Evolutionary conservation across 176 grass and related monocot species (phyloP).

Genomic region (Triticum timopheevii): DNA sequence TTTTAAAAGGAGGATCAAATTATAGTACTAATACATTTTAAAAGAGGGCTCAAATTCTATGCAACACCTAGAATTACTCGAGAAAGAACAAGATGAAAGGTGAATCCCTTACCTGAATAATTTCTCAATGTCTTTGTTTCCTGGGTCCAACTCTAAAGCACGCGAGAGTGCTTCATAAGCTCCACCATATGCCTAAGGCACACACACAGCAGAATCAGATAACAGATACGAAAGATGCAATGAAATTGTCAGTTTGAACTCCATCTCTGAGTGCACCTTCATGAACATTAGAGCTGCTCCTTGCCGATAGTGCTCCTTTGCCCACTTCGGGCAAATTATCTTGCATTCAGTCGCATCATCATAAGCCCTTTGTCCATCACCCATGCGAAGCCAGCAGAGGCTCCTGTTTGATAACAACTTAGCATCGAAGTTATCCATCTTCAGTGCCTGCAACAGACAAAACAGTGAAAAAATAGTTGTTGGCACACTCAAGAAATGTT

Average conservation of each 20-base stretch:
- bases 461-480: background rate
- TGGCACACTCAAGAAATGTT: background rate
- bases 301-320: conserved; percentile 34
- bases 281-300: conserved; percentile 33
- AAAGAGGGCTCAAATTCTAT: too few relatives aligned
- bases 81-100: too few relatives aligned
- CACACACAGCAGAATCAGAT: background rate
- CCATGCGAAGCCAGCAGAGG: conserved; percentile 42
- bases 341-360: conserved; percentile 22
- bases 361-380: conserved; percentile 37
- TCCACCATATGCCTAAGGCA: too few relatives aligned
- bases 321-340: conserved; percentile 28
- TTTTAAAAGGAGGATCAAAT: too few relatives aligned
- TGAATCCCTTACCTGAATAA: too few relatives aligned
- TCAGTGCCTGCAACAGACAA: conserved; percentile 27
- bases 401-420: conserved; percentile 45
- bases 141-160: too few relatives aligned
- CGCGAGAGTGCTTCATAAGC: too few relatives aligned
- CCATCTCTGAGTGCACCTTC: background rate
- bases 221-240: conserved; percentile 2
- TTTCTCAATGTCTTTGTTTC: too few relatives aligned
- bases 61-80: too few relatives aligned
- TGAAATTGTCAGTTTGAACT: background rate
- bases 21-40: too few relatives aligned
- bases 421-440: conserved; percentile 27